Evolutionary conservation across 225 moss, liverwort and hornwort genomes (phyloP), one percentile per base, ranked within the genome.

Genomic region (Pleurozium schreberi): DNA sequence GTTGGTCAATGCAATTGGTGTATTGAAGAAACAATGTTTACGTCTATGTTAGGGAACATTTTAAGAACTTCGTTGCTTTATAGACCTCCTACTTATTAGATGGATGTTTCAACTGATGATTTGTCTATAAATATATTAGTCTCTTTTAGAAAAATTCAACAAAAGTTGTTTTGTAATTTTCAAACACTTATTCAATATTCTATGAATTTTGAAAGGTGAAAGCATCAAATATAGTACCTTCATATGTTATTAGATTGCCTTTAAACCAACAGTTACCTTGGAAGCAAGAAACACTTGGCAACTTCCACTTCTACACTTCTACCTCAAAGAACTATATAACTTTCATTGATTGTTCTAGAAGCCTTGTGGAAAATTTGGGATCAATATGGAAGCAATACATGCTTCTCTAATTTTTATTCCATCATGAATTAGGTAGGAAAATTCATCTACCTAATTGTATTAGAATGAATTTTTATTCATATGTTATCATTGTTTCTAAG

Each of bases 401-500:
- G 8, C 13, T 69, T 40, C 1, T n/a, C 4, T 40, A 0, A 23
- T 1, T n/a, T 8, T 23, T 13, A 69, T 23, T 23, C 23, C 0
- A n/a, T 13, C 1, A 12, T 22, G 1, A 40, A 40, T 23, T 40
- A 23, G n/a, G n/a, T n/a, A n/a, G n/a, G n/a, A n/a, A n/a, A n/a
- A 0, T 13, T 40, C 25, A 40, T n/a, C 7, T 68, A 69, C 4
- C 25, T n/a, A n/a, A n/a, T n/a, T n/a, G n/a, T 40, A 69, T 22
- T 25, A 14, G 3, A 40, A 69, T 25, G 25, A 69, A 25, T 25
- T 25, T 40, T 4, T 69, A 40, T 40, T 25, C 14, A 14, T 5
- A 40, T 9, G 0, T 42, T 42, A 42, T 70, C 26, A 26, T 14
- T 26, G 4, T 42, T 42, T 42, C 4, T 70, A 8, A 70, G 26